These are phyloP conservation scores for Puccinia novopanici DNA, from an alignment of 1,284 basidiomycete genomes.

Conservation along the genomic window DNA sequence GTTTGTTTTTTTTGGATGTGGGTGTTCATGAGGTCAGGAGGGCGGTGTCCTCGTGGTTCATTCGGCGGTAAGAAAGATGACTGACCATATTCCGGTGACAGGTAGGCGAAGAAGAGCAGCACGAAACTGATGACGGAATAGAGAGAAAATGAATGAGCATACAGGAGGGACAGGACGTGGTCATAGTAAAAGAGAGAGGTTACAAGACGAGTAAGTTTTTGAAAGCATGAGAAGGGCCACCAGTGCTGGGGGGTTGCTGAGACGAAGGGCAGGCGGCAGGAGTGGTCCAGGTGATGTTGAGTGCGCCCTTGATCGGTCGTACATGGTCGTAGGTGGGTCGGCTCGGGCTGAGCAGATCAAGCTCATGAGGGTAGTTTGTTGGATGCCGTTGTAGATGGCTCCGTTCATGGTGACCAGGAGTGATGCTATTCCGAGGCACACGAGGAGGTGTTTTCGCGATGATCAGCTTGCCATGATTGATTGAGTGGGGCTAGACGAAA, in stretches of 20 bases:
- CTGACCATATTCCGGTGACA: neutral
- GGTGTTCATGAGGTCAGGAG: neutral
- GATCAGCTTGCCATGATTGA: no score
- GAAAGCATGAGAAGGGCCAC: neutral
- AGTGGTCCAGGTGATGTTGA: neutral
- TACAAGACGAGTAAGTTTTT: neutral
- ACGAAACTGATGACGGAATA: neutral
- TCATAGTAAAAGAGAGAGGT: neutral
- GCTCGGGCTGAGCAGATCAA: constrained; percentile 11
- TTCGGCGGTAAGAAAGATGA: neutral
- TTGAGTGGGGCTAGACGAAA: no score
- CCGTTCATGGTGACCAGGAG: neutral
- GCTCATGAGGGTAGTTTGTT: constrained; percentile 16
- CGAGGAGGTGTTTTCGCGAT: no score
- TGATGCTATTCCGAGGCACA: constrained; percentile 5
- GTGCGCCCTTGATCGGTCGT: neutral
- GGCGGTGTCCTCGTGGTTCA: no score
- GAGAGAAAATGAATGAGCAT: neutral
- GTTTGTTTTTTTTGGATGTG: no score
- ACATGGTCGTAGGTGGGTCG: neutral
- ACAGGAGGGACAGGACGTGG: neutral
- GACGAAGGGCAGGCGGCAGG: neutral
- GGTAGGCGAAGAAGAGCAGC: neutral
- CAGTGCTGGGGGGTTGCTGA: neutral
- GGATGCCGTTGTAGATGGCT: constrained; percentile 20